phyloP scores from a whole-genome alignment of 192 early-diverging fungal genomes.

The Coemansia sp. region DNA sequence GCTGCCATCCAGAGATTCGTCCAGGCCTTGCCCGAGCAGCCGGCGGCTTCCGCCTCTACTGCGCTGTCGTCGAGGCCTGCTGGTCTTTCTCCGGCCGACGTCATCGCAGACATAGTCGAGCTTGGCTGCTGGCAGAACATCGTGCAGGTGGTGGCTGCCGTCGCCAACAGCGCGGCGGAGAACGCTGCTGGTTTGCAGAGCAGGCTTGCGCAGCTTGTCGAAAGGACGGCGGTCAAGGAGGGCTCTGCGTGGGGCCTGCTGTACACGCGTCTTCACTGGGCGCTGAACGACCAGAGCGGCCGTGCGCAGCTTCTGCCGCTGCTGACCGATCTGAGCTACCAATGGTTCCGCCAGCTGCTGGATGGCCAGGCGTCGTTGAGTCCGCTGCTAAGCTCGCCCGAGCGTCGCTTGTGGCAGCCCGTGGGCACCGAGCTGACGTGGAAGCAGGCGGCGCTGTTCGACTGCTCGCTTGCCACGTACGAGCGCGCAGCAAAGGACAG shows the following conservation, averaged over 20 bases:
- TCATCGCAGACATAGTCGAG: slow-evolving; percentile 20
- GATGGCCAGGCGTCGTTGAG: neutral
- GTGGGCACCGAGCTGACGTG: slow-evolving; percentile 39
- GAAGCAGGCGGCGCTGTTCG: slow-evolving; percentile 15
- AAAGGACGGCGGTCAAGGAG: slow-evolving; percentile 1
- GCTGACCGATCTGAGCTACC: slow-evolving; percentile 19
- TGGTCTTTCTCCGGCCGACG: slow-evolving; percentile 22
- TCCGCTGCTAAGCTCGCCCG: slow-evolving; percentile 9
- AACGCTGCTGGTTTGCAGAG: neutral
- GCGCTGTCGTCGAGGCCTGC: too few species aligned
- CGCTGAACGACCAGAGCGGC: slow-evolving; percentile 18
- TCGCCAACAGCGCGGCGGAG: slow-evolving; percentile 6
- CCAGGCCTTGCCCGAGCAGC: neutral
- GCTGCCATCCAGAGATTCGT: slow-evolving; percentile 25
- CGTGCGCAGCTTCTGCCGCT: slow-evolving; percentile 18
- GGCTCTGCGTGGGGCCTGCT: slow-evolving; percentile 30
- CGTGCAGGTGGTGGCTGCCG: slow-evolving; percentile 2
- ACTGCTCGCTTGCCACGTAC: slow-evolving; percentile 19
- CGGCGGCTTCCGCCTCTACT: too few species aligned
- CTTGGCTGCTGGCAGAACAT: slow-evolving; percentile 23
- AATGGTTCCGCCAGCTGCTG: slow-evolving; percentile 26
- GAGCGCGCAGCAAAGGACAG: slow-evolving; percentile 1
- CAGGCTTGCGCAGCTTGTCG: neutral
- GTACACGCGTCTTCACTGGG: slow-evolving; percentile 34
- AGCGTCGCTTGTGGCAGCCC: slow-evolving; percentile 15